Evolutionary conservation across 2,329 filamentous ascomycete genomes (phyloP).

Genomic region (Epichloe sp.): DNA sequence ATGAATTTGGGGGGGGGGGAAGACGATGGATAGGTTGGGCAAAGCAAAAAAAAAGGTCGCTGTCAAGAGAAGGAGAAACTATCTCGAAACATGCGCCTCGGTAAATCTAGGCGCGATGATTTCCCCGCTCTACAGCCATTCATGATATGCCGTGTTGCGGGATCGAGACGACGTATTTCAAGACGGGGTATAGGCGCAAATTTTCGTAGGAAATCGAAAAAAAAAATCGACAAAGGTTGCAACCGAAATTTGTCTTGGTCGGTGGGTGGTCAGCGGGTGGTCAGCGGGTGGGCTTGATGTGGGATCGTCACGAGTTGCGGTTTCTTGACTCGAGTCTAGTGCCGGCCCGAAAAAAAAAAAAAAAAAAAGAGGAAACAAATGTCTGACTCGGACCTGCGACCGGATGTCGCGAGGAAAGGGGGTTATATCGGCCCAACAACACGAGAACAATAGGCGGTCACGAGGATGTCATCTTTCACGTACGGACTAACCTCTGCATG

Average conservation of each 20-base stretch:
- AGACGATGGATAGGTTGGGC: not conserved
- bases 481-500: too few relatives aligned
- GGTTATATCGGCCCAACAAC: not conserved
- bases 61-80: conserved; percentile 4
- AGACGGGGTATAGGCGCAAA: not conserved
- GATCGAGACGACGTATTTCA: not conserved
- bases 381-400: not conserved
- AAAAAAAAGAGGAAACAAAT: not conserved
- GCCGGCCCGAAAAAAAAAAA: not conserved
- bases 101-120: not conserved
- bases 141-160: conserved; percentile 4
- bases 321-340: not conserved
- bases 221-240: too few relatives aligned
- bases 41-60: not conserved
- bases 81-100: conserved; percentile 2
- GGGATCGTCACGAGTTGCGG: conserved; percentile 3
- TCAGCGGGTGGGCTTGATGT: not conserved
- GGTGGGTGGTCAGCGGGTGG: too few relatives aligned
- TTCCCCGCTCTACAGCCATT: conserved; percentile 1
- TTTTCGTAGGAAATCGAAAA: too few relatives aligned
- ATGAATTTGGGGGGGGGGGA: not conserved
- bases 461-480: not conserved
- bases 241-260: too few relatives aligned
- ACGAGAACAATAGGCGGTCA: not conserved
- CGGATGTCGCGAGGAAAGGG: not conserved